Evolutionary conservation across 495 filamentous ascomycete genomes (phyloP).

Genomic region (Talaromyces stipitatus): DNA sequence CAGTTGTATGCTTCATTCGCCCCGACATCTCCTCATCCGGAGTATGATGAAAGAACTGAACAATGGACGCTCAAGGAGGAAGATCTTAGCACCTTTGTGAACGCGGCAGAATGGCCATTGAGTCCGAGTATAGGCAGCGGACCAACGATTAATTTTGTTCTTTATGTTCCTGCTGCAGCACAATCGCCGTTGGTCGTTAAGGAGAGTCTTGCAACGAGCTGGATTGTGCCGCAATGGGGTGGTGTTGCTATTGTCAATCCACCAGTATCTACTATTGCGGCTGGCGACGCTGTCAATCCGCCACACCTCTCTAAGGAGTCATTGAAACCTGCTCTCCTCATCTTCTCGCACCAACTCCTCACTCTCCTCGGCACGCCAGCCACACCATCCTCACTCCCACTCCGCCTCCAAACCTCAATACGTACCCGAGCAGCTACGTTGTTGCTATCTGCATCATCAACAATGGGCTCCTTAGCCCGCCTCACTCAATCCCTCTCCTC

Average conservation of each 20-base stretch:
- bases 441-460: conserved; percentile 83
- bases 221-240: conserved; percentile 96
- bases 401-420: conserved; percentile 76
- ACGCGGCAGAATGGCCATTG: conserved; percentile 94
- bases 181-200: conserved; percentile 60
- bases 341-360: conserved; percentile 87
- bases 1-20: conserved; percentile 80
- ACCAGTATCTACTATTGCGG: conserved; percentile 27
- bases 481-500: conserved; percentile 77
- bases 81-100: conserved; percentile 89
- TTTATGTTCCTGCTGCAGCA: conserved; percentile 64
- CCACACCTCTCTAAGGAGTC: conserved; percentile 46
- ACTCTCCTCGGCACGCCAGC: conserved; percentile 82
- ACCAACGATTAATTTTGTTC: conserved; percentile 90
- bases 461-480: conserved; percentile 84
- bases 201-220: conserved; percentile 70
- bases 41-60: conserved; percentile 41
- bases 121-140: conserved; percentile 89
- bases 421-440: conserved; percentile 81
- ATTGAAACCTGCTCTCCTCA: conserved; percentile 72
- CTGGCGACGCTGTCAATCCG: conserved; percentile 19
- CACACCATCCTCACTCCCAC: conserved; percentile 67
- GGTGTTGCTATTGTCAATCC: conserved; percentile 77
- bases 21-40: conserved; percentile 59
- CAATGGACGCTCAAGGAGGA: conserved; percentile 72